Evolutionary conservation across 139 green algal species (phyloP).

Genomic region (Micractinium conductrix): DNA sequence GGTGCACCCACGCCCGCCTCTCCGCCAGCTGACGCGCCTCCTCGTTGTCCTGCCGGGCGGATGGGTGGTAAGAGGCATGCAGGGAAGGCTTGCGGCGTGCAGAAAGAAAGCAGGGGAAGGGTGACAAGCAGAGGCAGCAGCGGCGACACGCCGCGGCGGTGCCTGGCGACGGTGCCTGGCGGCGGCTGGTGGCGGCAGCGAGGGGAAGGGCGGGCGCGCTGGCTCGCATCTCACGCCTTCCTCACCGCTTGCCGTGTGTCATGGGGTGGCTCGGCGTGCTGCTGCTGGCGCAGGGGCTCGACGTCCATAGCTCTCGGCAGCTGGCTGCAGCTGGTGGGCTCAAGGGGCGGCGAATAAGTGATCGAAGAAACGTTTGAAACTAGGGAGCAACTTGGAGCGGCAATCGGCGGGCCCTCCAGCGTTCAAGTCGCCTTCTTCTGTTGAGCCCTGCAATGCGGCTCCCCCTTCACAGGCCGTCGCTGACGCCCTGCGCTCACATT

Average conservation of each 20-base stretch:
- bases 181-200: not conserved
- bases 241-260: not conserved
- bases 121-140: too few relatives aligned
- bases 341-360: not conserved
- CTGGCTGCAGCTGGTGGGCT: not conserved
- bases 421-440: not conserved
- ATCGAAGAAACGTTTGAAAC: not conserved
- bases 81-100: too few relatives aligned
- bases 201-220: not conserved
- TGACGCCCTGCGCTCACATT: too few relatives aligned
- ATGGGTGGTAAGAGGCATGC: not conserved
- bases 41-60: not conserved
- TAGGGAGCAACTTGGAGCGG: too few relatives aligned
- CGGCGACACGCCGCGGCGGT: not conserved
- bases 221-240: not conserved
- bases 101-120: too few relatives aligned
- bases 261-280: not conserved
- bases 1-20: conserved; percentile 56
- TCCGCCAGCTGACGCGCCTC: conserved; percentile 13
- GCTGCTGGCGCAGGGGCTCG: not conserved
- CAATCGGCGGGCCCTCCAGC: too few relatives aligned
- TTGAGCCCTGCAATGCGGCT: too few relatives aligned
- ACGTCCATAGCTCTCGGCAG: not conserved
- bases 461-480: too few relatives aligned
- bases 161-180: too few relatives aligned